Evolutionary conservation across 163 green algal species (phyloP), one percentile per base, ranked within the genome.

Genomic region (Chlamydomonas reinhardtii): DNA sequence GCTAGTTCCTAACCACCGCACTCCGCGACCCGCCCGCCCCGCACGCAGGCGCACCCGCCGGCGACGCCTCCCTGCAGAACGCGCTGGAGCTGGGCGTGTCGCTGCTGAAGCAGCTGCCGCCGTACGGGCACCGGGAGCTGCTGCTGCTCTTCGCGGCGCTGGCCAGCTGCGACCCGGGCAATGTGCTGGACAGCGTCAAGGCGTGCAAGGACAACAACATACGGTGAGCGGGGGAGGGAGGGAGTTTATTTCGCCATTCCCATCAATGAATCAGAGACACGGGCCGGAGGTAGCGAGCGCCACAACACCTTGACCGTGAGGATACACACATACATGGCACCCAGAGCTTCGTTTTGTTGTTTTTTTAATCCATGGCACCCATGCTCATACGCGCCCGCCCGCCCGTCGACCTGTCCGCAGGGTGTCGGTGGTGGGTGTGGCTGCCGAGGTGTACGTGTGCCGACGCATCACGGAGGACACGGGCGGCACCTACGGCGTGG

Each of bases 371-470:
- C n/a, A n/a, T n/a, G n/a, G n/a, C n/a, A 48, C 39, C 39, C 39
- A 48, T 48, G 39, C 39, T 48, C 39, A 48, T 8, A 8, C 39
- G 4, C 74, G 20, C 64, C 48, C 62, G 48, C 48, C 17, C 48
- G 48, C 48, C 17, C 48, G 48, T 17, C 39, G 5, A 8, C 5
- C 5, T 48, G 39, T 8, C 5, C 39, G 39, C 88, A 94, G 96
- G 35, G 95, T 98, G 69, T 98, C 95, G 2, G 88, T 99, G 2
- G 92, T 99, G 31, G 97, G 96, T 9, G 83, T 99, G 35, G 93
- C 94, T 2, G 98, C 97, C 2, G 97, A 99, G 89, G 94, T 99
- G 43, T 94, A 97, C 91, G 89, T 99, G 37, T 98, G 96, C 90
- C 89, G 89, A 9, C 74, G 87, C 15, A 91, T 98, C 32, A 73